Base-by-base conservation (phyloP, 192 early-diverging fungal genomes). In the Paraglomus brasilianum region DNA sequence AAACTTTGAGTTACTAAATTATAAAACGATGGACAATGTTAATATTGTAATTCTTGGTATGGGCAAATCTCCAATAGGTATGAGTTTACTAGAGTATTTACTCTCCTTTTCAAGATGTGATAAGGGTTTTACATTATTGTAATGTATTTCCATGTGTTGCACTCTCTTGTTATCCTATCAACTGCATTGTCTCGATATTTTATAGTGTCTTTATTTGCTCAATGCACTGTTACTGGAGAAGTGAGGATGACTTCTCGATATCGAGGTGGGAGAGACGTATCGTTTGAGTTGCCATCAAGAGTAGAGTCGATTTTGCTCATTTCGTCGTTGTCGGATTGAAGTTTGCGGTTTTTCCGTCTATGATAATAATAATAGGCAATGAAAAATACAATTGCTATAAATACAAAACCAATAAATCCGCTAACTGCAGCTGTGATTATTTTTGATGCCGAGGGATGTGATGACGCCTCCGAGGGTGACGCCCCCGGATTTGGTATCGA, bases 371-470 rank as follows among this genome's bases (percentile, higher is more conserved):
- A 6, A 17, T 6, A 10, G 10, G 21, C 36, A 1, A 4, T 56
- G 4, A 10, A 56, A 24, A 11, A 4, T 19, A 56, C 17, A 10
- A 56, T 17, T 52, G 51, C 10, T 55, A 59, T 39, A 40, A 47
- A 30, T 64, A 42, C 11, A 67, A 4, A 5, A 77, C 69, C 22
- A 40, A 43, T 2, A 77, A 49, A 2, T 30, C 30, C 30, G 17
- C 75, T 39, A 19, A 80, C 43, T 0, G 73, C 72, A n/a, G 74
- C 66, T 19, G 72, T 75, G 17, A 30, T 30, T 30, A 3, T 30
- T 3, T 30, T 30, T 30, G n/a, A n/a, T n/a, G n/a, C n/a, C n/a
- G n/a, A n/a, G n/a, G n/a, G n/a, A n/a, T n/a, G n/a, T n/a, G n/a
- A n/a, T n/a, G n/a, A n/a, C n/a, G n/a, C n/a, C n/a, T n/a, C n/a